A percentile compares a stretch with the other conserved stretches of the same genome.
These are phyloP conservation scores for Crithidia expoeki DNA, from an alignment of 208 protist genomes.

Conservation along the genomic window DNA sequence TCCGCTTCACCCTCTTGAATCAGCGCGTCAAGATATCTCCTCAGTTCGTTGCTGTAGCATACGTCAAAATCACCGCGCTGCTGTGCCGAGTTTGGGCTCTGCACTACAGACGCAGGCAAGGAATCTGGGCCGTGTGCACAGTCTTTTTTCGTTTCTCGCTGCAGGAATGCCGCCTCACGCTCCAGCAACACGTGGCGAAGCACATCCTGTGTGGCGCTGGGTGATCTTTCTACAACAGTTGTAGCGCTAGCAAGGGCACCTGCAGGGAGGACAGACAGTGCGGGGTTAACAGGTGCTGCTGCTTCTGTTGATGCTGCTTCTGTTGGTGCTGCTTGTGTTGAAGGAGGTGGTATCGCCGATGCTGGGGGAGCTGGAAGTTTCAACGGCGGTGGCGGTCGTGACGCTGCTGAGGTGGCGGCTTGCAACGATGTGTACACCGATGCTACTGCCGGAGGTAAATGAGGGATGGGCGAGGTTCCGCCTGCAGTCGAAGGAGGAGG, in stretches of 20 bases:
- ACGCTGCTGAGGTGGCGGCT: not conserved
- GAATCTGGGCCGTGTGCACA: not conserved
- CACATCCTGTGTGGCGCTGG: constrained; percentile 25
- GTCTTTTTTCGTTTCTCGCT: not conserved
- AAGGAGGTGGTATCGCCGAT: not conserved
- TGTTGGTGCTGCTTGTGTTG: constrained; percentile 9
- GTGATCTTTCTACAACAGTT: not conserved
- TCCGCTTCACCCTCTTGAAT: constrained; percentile 37
- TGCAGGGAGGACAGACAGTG: not conserved
- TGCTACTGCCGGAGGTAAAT: constrained; percentile 25
- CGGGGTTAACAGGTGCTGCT: not conserved
- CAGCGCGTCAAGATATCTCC: constrained; percentile 36
- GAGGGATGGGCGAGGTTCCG: not conserved
- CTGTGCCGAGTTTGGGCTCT: constrained; percentile 6
- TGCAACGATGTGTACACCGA: constrained; percentile 32
- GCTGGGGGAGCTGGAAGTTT: not conserved
- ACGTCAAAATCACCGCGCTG: not conserved
- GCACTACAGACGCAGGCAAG: not conserved
- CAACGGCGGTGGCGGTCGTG: constrained; percentile 8
- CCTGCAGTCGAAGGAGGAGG: not conserved
- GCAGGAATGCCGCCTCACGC: constrained; percentile 23
- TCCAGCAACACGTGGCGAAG: constrained; percentile 26
- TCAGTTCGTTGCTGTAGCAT: not conserved
- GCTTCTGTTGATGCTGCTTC: not conserved
- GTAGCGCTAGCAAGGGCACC: not conserved